Evolutionary conservation across 805 yeast species (phyloP).

Genomic region (Blastobotrys parvus): DNA sequence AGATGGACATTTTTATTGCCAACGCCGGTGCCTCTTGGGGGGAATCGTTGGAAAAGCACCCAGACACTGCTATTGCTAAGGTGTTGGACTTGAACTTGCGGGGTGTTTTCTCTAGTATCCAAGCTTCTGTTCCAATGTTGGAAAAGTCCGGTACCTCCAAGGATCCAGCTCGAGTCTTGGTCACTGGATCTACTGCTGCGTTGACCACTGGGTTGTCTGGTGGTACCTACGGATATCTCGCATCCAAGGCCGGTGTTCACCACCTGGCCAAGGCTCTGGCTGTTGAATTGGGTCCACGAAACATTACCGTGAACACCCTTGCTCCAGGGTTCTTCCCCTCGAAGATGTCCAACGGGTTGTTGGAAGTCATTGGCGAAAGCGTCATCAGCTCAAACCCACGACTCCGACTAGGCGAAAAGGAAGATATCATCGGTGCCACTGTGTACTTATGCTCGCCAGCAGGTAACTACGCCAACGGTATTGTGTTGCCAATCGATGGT

Average conservation of each 20-base stretch:
- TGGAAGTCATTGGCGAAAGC: conserved; percentile 46
- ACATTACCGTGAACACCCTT: conserved; percentile 59
- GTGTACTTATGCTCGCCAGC: conserved; percentile 51
- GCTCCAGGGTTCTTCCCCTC: conserved; percentile 77
- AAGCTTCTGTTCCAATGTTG: conserved; percentile 51
- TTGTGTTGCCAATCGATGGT: conserved; percentile 63
- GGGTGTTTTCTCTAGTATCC: conserved; percentile 61
- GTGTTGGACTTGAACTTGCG: conserved; percentile 55
- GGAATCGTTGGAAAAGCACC: conserved; percentile 50
- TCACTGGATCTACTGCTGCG: conserved; percentile 63
- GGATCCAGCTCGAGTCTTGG: conserved; percentile 57
- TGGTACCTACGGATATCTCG: conserved; percentile 62
- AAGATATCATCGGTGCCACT: conserved; percentile 48
- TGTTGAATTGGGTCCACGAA: conserved; percentile 53
- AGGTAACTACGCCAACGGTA: conserved; percentile 57
- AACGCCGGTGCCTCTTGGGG: conserved; percentile 84
- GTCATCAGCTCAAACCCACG: conserved; percentile 49
- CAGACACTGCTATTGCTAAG: conserved; percentile 52
- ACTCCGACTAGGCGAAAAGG: conserved; percentile 51
- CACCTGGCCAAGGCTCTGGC: conserved; percentile 61
- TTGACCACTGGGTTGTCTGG: conserved; percentile 33
- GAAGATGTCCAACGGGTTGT: conserved; percentile 62
- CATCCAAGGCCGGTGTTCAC: conserved; percentile 68
- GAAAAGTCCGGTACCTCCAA: conserved; percentile 42
- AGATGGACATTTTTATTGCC: conserved; percentile 58